Base-by-base conservation (phyloP, 1,284 basidiomycete genomes). In the Veloboletus limbatus region DNA sequence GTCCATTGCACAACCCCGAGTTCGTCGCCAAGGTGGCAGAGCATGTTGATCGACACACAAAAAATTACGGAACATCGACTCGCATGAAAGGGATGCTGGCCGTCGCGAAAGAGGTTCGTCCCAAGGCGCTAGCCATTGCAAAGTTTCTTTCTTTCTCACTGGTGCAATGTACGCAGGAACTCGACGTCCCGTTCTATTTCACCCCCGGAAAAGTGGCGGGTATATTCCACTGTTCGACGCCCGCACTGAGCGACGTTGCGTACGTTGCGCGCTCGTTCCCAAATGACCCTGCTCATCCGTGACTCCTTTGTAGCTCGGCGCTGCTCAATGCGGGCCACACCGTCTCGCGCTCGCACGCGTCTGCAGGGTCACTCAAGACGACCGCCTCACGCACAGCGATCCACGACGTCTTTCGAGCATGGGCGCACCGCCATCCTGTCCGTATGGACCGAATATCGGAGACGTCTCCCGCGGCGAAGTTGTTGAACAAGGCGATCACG, bases 61-160 rank as follows among this genome's bases (percentile, higher is more conserved):
- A 71, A 25, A 76, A 74, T 41, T 97, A 96, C 62, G 85, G 85
- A 18, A 99, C 97, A 0, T 76, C 79, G 21, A 58, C 79, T 0
- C 76, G 97, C 39, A 98, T 99, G 82, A 87, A 87, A 65, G 96
- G 97, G 2, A 99, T 99, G 97, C 73, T 98, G 38, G 86, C 85
- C 4, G 77, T 96, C 1, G 94, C 95, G 0, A 81, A 84, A 58
- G 85, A 95, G 71, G 95, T 92, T 41, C 43, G 78, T 65, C 16
- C n/a, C 17, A 2, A n/a, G 3, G 7, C 8, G 7, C 26, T n/a
- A n/a, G n/a, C n/a, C n/a, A n/a, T n/a, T n/a, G n/a, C n/a, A n/a
- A n/a, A n/a, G n/a, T n/a, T n/a, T n/a, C n/a, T n/a, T n/a, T 14
- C 27, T 3, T 28, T n/a, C 9, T 28, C 27, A 28, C 14, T 11